Conservation (phyloP, 2,329 filamentous ascomycete genomes). For the Fusarium verticillioides region DNA sequence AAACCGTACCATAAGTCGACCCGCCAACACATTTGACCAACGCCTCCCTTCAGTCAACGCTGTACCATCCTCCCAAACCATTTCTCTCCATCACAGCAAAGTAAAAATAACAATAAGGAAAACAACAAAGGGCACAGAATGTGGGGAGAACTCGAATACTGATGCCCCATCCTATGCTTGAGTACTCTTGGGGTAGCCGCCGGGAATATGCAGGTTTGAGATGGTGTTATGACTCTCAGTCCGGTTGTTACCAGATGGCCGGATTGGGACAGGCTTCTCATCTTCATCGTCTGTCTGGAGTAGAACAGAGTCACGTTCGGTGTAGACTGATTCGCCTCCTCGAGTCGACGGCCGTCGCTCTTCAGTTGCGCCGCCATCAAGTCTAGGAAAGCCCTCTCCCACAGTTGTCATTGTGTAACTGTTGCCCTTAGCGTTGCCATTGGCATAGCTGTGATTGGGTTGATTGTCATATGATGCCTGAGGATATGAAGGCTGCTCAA, state of each 20-base stretch:
- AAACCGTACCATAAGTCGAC: background rate
- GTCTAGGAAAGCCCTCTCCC: constrained; percentile 41
- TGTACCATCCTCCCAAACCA: constrained; percentile 12
- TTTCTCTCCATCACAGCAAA: background rate
- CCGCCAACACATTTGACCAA: constrained; percentile 29
- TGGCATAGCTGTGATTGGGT: constrained; percentile 13
- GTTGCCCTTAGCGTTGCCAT: constrained; percentile 18
- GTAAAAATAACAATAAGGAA: constrained; percentile 25
- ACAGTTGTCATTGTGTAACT: constrained; percentile 35
- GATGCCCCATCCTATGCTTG: constrained; percentile 59
- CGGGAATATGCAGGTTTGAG: constrained; percentile 75
- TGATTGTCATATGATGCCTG: constrained; percentile 19
- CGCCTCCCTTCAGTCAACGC: constrained; percentile 24
- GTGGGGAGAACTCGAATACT: constrained; percentile 26
- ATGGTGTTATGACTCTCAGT: constrained; percentile 64
- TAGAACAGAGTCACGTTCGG: constrained; percentile 38
- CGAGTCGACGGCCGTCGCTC: constrained; percentile 11
- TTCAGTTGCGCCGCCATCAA: constrained; percentile 19
- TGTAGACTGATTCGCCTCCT: constrained; percentile 30
- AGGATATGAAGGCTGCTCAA: constrained; percentile 17
- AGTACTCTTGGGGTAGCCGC: constrained; percentile 67
- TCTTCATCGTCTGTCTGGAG: constrained; percentile 42
- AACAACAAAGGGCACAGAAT: constrained; percentile 7
- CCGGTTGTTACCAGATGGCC: constrained; percentile 46
- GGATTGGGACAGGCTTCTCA: constrained; percentile 26